Evolutionary conservation across 108 stramenopile species (phyloP).

Genomic region (Aurantiochytrium sp.): DNA sequence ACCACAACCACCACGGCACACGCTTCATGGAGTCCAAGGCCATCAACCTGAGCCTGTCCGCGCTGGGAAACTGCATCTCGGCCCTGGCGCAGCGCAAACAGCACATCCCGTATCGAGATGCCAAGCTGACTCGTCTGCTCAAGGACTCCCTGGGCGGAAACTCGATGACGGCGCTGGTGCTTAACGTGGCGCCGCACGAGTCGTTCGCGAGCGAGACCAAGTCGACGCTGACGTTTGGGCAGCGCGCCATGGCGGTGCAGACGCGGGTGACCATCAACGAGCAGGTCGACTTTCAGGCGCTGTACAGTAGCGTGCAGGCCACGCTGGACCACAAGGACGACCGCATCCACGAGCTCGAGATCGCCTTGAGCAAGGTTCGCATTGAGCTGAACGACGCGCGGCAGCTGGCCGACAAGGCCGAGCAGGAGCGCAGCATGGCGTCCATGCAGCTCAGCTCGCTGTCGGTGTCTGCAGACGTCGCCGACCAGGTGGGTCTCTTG

Average conservation of each 20-base stretch:
- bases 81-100: conserved; percentile 49
- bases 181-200: neutral
- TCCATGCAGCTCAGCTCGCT: neutral
- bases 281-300: neutral
- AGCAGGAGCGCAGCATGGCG: neutral
- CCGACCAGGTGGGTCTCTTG: neutral
- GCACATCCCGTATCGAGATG: conserved; percentile 59
- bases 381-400: conserved; percentile 9
- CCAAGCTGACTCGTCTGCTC: conserved; percentile 54
- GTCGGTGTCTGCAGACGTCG: neutral
- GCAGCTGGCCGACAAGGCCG: neutral
- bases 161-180: conserved; percentile 45
- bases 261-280: conserved; percentile 5
- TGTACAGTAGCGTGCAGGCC: conserved; percentile 3
- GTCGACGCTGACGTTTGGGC: conserved; percentile 5
- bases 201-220: neutral
- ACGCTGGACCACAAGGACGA: neutral
- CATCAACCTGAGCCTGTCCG: conserved; percentile 54
- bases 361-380: neutral
- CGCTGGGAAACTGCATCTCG: conserved; percentile 60
- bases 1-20: conserved; percentile 57
- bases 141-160: conserved; percentile 60
- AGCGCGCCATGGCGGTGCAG: neutral
- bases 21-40: conserved; percentile 58
- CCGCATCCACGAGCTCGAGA: neutral